Conservation (phyloP, 2,329 filamentous ascomycete genomes). For the Orbilia ellipsospora region DNA sequence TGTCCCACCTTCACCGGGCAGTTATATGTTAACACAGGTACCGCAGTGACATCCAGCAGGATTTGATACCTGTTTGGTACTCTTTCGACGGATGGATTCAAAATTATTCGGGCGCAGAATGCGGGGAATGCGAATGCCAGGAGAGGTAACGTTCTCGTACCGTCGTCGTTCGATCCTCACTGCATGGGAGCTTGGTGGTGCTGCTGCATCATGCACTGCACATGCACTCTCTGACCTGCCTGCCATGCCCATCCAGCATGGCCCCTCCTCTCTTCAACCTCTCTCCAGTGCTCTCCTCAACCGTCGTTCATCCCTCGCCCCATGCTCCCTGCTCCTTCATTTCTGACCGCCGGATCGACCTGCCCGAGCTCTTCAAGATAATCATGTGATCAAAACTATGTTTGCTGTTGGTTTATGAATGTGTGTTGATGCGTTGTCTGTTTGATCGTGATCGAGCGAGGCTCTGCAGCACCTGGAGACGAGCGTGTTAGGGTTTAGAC, state of each 20-base stretch:
- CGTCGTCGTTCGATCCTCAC: neutral
- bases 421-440: neutral
- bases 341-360: constrained; percentile 24
- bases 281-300: too few relatives aligned
- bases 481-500: constrained; percentile 50
- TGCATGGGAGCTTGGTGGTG: too few relatives aligned
- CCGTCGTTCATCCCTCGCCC: neutral
- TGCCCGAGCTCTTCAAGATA: constrained; percentile 14
- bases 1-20: neutral
- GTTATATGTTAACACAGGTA: constrained; percentile 22
- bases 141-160: constrained; percentile 8
- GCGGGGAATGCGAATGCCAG: constrained; percentile 31
- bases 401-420: neutral
- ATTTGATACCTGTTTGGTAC: too few relatives aligned
- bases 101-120: constrained; percentile 4
- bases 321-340: neutral
- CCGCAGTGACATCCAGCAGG: too few relatives aligned
- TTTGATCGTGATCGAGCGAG: constrained; percentile 5
- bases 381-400: neutral
- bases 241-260: neutral
- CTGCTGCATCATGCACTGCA: constrained; percentile 8
- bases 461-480: constrained; percentile 5
- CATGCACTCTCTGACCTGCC: neutral
- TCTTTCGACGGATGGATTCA: too few relatives aligned
- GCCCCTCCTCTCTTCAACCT: neutral